Evolutionary conservation across 306 rosid species (phyloP).

Genomic region (Vigna hirtella): DNA sequence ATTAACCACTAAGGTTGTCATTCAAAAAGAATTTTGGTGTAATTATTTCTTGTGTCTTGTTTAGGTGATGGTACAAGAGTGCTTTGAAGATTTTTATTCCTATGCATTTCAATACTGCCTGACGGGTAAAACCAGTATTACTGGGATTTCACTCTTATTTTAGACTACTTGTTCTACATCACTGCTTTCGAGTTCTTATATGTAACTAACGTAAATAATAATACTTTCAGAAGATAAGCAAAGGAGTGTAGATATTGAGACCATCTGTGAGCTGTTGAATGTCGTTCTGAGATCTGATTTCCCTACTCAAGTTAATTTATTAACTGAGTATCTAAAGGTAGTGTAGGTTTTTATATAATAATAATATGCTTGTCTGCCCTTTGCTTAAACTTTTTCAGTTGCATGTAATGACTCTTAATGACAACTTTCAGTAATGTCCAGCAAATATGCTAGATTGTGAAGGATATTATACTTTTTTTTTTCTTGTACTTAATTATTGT

Average conservation of each 20-base stretch:
- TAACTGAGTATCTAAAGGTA: constrained; percentile 69
- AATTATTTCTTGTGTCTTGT: constrained; percentile 40
- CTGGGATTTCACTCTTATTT: constrained; percentile 28
- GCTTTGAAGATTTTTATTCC: constrained; percentile 67
- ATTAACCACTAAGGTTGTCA: constrained; percentile 23
- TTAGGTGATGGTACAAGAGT: constrained; percentile 54
- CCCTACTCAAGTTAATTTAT: constrained; percentile 54
- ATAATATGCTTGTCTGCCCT: constrained; percentile 13
- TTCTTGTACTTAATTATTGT: constrained; percentile 29
- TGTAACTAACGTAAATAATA: constrained; percentile 37
- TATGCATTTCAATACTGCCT: constrained; percentile 67
- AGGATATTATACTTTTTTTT: constrained; percentile 19
- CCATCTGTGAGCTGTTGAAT: constrained; percentile 61
- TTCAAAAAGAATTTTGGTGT: constrained; percentile 27
- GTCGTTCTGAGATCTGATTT: constrained; percentile 60
- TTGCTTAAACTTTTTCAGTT: constrained; percentile 24
- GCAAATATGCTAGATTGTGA: constrained; percentile 23
- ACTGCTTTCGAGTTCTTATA: constrained; percentile 31
- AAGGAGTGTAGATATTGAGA: constrained; percentile 70
- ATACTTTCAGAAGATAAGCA: constrained; percentile 68
- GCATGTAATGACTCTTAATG: constrained; percentile 11
- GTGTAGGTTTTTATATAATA: constrained; percentile 33
- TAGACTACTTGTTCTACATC: constrained; percentile 24
- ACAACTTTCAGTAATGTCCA: constrained; percentile 24
- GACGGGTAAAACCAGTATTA: constrained; percentile 58